phyloP scores from a whole-genome alignment of 345 rosid genomes.

The Eucalyptus sp. region DNA sequence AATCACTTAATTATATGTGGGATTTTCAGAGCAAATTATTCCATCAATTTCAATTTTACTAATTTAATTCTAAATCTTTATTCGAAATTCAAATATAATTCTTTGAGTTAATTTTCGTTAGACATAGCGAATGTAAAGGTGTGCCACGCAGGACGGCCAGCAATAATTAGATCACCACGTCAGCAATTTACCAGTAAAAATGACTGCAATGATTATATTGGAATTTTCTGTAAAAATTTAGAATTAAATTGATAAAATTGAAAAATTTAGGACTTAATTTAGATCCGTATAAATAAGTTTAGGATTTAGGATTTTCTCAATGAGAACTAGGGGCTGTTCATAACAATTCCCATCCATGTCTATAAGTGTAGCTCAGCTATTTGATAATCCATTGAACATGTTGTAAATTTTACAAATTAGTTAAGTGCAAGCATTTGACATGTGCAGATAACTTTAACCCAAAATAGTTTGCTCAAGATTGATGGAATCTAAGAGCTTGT shows the following conservation, averaged over 20 bases:
- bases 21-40: neutral
- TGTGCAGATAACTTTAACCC: neutral
- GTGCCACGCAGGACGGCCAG: rapidly evolving
- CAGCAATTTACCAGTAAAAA: rapidly evolving
- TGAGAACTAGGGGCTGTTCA: neutral
- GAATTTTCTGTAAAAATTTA: rapidly evolving
- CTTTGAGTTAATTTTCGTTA: neutral
- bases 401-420: neutral
- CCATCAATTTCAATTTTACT: rapidly evolving
- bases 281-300: neutral
- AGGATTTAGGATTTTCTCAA: neutral
- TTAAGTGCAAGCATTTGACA: neutral
- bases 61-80: neutral
- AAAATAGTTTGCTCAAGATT: rapidly evolving
- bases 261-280: neutral
- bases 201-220: rapidly evolving
- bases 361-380: neutral
- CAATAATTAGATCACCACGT: rapidly evolving
- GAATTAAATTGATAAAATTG: neutral
- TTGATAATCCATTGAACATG: neutral
- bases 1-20: neutral
- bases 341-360: neutral
- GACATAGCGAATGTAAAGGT: neutral
- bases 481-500: neutral
- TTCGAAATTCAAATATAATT: neutral